Evolutionary conservation across 192 early-diverging fungal species (phyloP), one percentile per base, ranked within the genome.

Genomic region (Podila epigama): DNA sequence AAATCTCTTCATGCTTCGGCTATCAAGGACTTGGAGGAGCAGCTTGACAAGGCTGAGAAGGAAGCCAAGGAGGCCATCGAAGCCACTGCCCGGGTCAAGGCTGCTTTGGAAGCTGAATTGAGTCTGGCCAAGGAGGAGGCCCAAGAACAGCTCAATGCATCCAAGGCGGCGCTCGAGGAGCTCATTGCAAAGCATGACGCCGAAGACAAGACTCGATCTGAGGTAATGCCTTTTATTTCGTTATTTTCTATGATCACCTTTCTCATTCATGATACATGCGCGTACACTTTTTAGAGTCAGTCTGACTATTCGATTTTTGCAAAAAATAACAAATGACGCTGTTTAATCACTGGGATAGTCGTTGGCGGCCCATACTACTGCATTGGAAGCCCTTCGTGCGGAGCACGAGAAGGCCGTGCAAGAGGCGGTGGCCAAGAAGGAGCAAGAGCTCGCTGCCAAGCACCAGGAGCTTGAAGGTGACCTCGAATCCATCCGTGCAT

Each of bases 1-100:
- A 41, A 65, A 27, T 64, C 68, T 1, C 39, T 63, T 27, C 81
- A 79, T 25, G 63, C 51, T 15, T 60, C 66, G 15, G 69, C 66
- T 18, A 68, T 66, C 58, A 69, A 70, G 62, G 72, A 81, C 36
- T 33, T 79, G 4, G 58, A 79, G 25, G 54, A 51, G 29, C 75
- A 75, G 28, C 58, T 81, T 34, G 57, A 34, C 11, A 61, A 69
- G 42, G 72, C 70, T 11, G 63, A 75, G 42, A 36, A 68, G 34
- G 63, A 65, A 16, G 54, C 66, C 39, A 63, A 77, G 60, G 60
- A 75, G 62, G 48, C 66, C 7, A 18, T 67, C 35, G 63, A 58
- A 18, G 56, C 58, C 9, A 40, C 60, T 5, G 66, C 65, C 7
- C 44, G 36, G 51, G 58, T 60, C 58, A 54, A 66, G 40, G 10